Evolutionary conservation across 2,329 filamentous ascomycete genomes (phyloP), one percentile per base, ranked within the genome.

Genomic region (Geosmithia putterillii): DNA sequence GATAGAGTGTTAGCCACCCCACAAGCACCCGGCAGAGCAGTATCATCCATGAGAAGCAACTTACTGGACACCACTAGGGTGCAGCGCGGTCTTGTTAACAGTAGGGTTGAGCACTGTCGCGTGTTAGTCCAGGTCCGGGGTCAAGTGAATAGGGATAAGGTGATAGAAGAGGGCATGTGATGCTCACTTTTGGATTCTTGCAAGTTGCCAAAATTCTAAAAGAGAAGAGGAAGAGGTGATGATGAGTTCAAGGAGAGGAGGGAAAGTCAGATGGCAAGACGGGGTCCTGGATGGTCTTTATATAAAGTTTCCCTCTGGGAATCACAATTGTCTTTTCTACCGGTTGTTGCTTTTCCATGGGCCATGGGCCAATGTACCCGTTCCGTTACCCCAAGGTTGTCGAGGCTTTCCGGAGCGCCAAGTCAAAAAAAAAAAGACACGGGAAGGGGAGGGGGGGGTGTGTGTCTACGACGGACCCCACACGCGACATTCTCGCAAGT

Each of bases 11-110:
- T 25, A 25, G 23, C 10, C 23, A 10, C 10, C 23, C 10, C 23
- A 6, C 7, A 25, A 7, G 23, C 7, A 25, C 34, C 10, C 2
- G 38, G 9, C 14, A 40, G 19, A 7, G 14, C 5, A 40, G 3
- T 7, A 40, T 7, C 6, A 19, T n/a, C n/a, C n/a, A n/a, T n/a
- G n/a, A 14, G 38, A 21, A 40, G 38, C 6, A n/a, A 82, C 86
- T 66, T 77, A 94, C 86, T 84, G 74, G 54, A 95, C 83, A 81
- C 89, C 89, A 63, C 79, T 72, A 50, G 89, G 89, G 76, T 95
- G 88, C 55, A 95, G 82, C 57, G 79, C 79, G 57, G 89, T 95
- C 73, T 89, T 90, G 79, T 95, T 95, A 59, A 95, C 76, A 61
- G 70, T 74, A 57, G n/a, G 38, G 38, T 40, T 46, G 18, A 48